Evolutionary conservation across 2,329 filamentous ascomycete species (phyloP), one percentile per base, ranked within the genome.

Genomic region (Thelonectria olida): DNA sequence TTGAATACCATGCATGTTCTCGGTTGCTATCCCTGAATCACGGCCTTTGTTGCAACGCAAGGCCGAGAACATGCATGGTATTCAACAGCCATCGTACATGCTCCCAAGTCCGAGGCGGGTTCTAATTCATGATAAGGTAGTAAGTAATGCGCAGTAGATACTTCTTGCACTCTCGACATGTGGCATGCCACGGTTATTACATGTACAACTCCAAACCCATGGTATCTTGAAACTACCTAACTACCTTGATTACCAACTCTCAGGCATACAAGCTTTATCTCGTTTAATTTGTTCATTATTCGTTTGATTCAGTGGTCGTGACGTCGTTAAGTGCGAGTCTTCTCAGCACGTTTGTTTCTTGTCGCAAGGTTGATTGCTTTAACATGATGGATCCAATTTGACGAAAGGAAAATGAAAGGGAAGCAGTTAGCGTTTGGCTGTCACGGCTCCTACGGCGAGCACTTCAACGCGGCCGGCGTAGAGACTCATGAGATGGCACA

Each of bases 401-500:
- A 34, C 31, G 15, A 34, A 34, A 13, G 5, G 8, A 39, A 39
- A 39, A 19, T 13, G 19, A 44, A 44, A 20, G 8, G n/a, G 6
- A 13, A 17, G 39, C 2, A n/a, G 17, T 39, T 27, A 58, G 2
- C 56, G 52, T 57, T 66, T 68, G 2, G 62, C 73, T 15, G 69
- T 76, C 13, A 76, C 70, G 5, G 73, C 91, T 59, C 84, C 87
- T 1, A 89, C 88, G 10, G 91, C 91, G 56, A 97, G 76, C 4
- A 82, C 79, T 74, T 96, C 90, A 44, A 96, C 85, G 54, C 93
- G 80, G 19, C 83, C 85, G 13, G 87, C 86, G 76, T 97, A 97
- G 19, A 96, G 72, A 61, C 81, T 86, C 93, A 97, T 96, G 67
- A 88, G 82, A 78, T 96, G 93, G 73, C 88, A 90, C 42, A 92